phyloP scores from a whole-genome alignment of 2,329 filamentous ascomycete species.

The Pseudogymnoascus sp. region DNA sequence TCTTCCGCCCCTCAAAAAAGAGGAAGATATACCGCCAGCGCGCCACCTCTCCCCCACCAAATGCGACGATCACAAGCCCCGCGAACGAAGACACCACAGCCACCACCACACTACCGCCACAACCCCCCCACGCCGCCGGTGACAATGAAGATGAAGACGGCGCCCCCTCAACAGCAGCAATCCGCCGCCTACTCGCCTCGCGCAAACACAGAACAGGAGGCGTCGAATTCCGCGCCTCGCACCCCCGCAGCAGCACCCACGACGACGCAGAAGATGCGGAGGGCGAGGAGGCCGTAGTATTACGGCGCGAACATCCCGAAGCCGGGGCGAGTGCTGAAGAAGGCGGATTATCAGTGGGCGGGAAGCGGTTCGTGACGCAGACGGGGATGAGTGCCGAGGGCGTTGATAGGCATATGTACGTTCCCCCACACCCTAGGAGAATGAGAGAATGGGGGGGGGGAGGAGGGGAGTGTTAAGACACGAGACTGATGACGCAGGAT shows the following conservation, averaged over 20 bases:
- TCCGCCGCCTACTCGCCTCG: slow-evolving; percentile 44
- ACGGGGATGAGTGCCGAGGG: slow-evolving; percentile 58
- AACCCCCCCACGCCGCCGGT: slow-evolving; percentile 12
- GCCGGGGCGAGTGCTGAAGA: background rate
- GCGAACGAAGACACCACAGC: slow-evolving; percentile 12
- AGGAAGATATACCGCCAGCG: slow-evolving; percentile 52
- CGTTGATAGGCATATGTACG: slow-evolving; percentile 69
- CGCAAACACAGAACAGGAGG: slow-evolving; percentile 44
- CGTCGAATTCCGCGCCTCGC: slow-evolving; percentile 42
- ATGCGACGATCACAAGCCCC: slow-evolving; percentile 9
- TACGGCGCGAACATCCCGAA: background rate
- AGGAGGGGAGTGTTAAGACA: slow-evolving; percentile 18
- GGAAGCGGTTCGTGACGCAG: slow-evolving; percentile 59
- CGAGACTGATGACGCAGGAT: slow-evolving; percentile 64
- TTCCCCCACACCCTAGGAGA: background rate
- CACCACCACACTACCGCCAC: slow-evolving; percentile 19
- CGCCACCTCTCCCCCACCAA: slow-evolving; percentile 26
- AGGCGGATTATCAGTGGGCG: slow-evolving; percentile 13
- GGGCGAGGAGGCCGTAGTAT: slow-evolving; percentile 2
- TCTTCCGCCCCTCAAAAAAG: slow-evolving; percentile 51
- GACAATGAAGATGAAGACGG: slow-evolving; percentile 25
- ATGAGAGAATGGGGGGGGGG: too few relatives aligned
- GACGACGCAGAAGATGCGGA: slow-evolving; percentile 24
- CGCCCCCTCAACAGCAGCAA: slow-evolving; percentile 40
- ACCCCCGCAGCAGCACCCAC: background rate